These are phyloP conservation scores for Colletotrichum godetiae DNA, from an alignment of 2,329 filamentous ascomycete species.

Conservation along the genomic window DNA sequence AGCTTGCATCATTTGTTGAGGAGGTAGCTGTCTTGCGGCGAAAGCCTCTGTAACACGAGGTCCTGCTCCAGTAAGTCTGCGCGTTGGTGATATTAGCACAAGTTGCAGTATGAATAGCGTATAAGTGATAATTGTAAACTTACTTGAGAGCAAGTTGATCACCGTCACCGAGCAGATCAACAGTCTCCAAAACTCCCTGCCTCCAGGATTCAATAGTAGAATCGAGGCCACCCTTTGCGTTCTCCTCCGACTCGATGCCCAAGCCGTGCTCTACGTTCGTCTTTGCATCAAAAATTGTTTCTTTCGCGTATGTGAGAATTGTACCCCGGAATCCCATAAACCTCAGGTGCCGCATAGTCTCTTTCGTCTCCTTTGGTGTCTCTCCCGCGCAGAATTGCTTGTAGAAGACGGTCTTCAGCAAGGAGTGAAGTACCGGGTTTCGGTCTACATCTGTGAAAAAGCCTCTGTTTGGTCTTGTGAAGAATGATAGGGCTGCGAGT, in stretches of 20 bases:
- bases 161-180: constrained; percentile 73
- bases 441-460: constrained; percentile 73
- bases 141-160: constrained; percentile 76
- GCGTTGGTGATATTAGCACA: background rate
- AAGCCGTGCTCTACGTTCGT: constrained; percentile 56
- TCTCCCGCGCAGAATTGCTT: constrained; percentile 92
- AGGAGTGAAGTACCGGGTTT: constrained; percentile 76
- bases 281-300: constrained; percentile 76
- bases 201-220: constrained; percentile 78
- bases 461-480: constrained; percentile 20
- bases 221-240: constrained; percentile 57
- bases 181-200: constrained; percentile 78
- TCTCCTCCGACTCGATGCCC: constrained; percentile 56
- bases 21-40: constrained; percentile 70
- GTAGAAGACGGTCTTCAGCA: constrained; percentile 88
- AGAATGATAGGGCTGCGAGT: constrained; percentile 8
- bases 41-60: constrained; percentile 77
- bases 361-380: constrained; percentile 73
- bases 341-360: constrained; percentile 74
- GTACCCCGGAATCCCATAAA: constrained; percentile 84
- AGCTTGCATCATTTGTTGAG: constrained; percentile 73
- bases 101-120: background rate
- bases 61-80: constrained; percentile 84
- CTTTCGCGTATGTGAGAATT: constrained; percentile 85
- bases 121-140: constrained; percentile 34